Percentiles rank a stretch among this genome's conserved stretches.
phyloP scores from a whole-genome alignment of 768 basidiomycete genomes.

The Imleria badia region DNA sequence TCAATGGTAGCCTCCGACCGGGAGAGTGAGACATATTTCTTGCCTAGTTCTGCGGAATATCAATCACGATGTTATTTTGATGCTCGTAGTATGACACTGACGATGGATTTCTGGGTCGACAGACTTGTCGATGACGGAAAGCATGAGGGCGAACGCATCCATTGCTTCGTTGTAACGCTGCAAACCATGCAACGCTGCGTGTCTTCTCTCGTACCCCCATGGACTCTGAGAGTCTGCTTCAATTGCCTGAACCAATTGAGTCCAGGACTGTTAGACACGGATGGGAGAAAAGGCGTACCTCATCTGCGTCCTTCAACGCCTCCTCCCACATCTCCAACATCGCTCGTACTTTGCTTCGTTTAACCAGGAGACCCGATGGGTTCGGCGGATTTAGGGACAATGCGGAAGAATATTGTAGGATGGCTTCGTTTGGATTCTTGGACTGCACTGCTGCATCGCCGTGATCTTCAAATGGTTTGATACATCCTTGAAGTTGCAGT shows the following conservation, averaged over 20 bases:
- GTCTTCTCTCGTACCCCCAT: not conserved
- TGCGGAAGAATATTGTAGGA: not conserved
- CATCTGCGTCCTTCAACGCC: no score
- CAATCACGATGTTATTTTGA: not conserved
- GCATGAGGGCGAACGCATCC: not conserved
- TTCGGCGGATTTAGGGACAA: not conserved
- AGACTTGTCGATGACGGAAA: not conserved
- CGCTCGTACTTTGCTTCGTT: not conserved
- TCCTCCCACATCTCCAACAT: no score
- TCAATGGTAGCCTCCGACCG: not conserved
- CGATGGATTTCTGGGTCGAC: not conserved
- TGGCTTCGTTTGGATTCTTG: not conserved
- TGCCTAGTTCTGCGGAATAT: not conserved
- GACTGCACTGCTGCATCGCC: not conserved
- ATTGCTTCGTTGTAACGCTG: not conserved
- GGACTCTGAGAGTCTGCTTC: not conserved
- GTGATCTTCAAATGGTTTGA: not conserved
- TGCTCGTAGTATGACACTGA: not conserved
- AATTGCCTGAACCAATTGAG: not conserved
- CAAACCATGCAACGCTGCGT: not conserved
- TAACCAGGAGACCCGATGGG: not conserved
- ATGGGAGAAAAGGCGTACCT: no score
- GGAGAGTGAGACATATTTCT: not conserved
- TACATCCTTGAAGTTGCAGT: not conserved
- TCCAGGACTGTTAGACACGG: no score